Evolutionary conservation across 495 filamentous ascomycete genomes (phyloP).

Genomic region (Tuber microsphaerosporum): DNA sequence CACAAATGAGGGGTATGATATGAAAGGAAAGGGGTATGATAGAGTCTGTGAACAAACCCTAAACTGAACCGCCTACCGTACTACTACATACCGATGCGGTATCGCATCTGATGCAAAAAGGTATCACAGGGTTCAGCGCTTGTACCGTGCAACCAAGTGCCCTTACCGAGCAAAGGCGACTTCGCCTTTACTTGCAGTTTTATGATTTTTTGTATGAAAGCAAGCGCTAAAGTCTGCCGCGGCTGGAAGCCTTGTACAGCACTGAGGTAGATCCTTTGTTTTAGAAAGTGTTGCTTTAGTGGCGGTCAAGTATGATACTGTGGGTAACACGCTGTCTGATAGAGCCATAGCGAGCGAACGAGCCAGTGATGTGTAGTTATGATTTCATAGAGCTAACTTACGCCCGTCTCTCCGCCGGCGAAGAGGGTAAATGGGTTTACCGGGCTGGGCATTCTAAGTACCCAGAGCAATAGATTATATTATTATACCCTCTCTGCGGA

Average conservation of each 20-base stretch:
- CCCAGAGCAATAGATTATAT: neutral
- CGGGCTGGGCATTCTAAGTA: neutral
- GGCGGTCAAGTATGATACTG: neutral
- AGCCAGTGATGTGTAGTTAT: neutral
- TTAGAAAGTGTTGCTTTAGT: neutral
- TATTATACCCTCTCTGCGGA: neutral
- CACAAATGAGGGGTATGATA: neutral
- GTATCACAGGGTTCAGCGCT: neutral
- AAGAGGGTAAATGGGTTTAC: neutral
- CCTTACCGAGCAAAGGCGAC: neutral
- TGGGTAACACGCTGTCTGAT: no score
- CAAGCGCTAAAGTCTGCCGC: neutral
- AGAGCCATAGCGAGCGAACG: neutral
- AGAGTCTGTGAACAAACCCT: neutral
- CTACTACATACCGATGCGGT: neutral
- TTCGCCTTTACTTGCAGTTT: neutral
- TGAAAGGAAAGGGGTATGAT: neutral
- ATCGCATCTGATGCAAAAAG: neutral
- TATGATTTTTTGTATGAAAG: neutral
- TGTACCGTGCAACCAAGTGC: neutral
- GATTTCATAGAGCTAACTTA: neutral
- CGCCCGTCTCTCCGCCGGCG: neutral
- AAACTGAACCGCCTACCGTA: neutral
- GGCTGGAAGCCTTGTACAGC: neutral
- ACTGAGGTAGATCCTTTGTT: neutral